Conservation (phyloP, 2,329 filamentous ascomycete species). For the Pyricularia pennisetigena region DNA sequence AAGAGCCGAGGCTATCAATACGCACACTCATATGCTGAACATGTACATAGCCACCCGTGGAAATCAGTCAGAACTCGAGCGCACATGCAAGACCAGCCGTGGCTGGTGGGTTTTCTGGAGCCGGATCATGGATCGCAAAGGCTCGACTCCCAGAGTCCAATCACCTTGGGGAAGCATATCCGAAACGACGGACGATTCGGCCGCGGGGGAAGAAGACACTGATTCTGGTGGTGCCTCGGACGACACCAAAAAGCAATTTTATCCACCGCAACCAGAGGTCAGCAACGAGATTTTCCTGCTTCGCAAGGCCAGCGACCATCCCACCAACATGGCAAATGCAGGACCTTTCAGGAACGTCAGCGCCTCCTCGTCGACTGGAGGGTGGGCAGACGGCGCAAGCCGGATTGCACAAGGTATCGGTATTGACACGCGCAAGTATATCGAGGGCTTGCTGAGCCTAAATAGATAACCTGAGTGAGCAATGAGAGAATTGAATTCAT, state of each 20-base stretch:
- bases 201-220: background rate
- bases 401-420: slow-evolving; percentile 64
- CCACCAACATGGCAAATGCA: slow-evolving; percentile 18
- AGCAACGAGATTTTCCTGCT: slow-evolving; percentile 54
- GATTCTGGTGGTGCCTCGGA: background rate
- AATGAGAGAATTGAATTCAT: background rate
- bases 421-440: slow-evolving; percentile 65
- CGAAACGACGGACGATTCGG: background rate
- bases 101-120: slow-evolving; percentile 66
- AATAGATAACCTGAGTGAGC: slow-evolving; percentile 24
- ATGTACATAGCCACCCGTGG: slow-evolving; percentile 38
- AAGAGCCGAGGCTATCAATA: slow-evolving; percentile 52
- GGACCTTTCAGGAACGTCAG: slow-evolving; percentile 23
- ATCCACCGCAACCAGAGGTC: slow-evolving; percentile 14
- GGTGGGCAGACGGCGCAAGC: slow-evolving; percentile 45
- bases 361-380: slow-evolving; percentile 18
- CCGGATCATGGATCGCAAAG: slow-evolving; percentile 34
- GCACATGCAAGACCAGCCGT: slow-evolving; percentile 55
- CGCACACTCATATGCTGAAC: slow-evolving; percentile 54
- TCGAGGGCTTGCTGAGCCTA: slow-evolving; percentile 61
- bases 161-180: slow-evolving; percentile 4
- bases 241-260: slow-evolving; percentile 1
- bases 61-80: slow-evolving; percentile 38
- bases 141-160: slow-evolving; percentile 7
- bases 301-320: slow-evolving; percentile 48